Base-by-base conservation (phyloP, 1,139 yeast species). In the Candida labiduridarum region DNA sequence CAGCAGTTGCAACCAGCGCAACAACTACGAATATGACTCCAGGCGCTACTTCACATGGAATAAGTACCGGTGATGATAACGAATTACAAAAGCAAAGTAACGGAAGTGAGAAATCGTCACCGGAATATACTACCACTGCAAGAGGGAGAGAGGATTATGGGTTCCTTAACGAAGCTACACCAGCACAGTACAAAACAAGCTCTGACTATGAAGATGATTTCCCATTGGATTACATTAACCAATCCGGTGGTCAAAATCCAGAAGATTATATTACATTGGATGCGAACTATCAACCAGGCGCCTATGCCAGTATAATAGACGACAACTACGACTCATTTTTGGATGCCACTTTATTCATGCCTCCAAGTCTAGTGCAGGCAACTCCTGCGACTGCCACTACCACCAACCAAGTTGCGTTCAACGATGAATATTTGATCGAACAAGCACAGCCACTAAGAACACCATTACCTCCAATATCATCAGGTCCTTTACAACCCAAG, bases 201-300 rank as follows among this genome's bases (percentile, higher is more conserved):
- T 57, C 64, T 1, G 68, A 65, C 22, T 67, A 74, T 44, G 85
- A 80, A 50, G 87, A 83, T 56, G 90, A 85, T 59, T 85, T 85
- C 65, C 90, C 91, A 2, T 66, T 85, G 51, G 91, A 85, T 58
- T 85, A 84, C 60, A 79, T 85, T 59, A 45, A 40, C 36, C 41
- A 47, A 16, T 15, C 39, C 30, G 12, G 34, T 31, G 19, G 29
- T 35, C 47, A 53, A 45, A 31, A 60, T 59, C 22, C 47, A 34
- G 67, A 64, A 35, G 78, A 73, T 30, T 73, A 66, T 53, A 68
- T 76, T 18, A 60, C 68, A 1, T 58, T 75, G 44, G 79, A 74
- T 46, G 54, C 72, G 8, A 63, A 61, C 53, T 61, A 59, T 46
- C 66, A 63, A 22, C 58, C 61, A n/a, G 63, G 63, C 18, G 59